Percentiles rank a stretch among this genome's conserved stretches.
Conservation (phyloP, 495 filamentous ascomycete species). For the Cercophora sp. region DNA sequence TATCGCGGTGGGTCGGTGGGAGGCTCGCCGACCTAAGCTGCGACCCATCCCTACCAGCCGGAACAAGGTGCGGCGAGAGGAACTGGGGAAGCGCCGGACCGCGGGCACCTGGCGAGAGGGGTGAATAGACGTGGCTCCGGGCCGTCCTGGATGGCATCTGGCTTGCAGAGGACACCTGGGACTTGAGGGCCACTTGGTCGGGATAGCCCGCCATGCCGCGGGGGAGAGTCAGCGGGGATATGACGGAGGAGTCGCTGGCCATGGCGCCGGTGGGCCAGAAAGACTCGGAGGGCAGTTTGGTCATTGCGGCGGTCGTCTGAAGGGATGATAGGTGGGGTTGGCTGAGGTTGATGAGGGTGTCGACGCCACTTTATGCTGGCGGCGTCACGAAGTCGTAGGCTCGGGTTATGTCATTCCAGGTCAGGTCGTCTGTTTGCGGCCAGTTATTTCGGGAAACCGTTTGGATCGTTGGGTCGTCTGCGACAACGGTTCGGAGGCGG, state of each 20-base stretch:
- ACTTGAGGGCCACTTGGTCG: constrained; percentile 18
- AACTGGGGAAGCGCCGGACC: constrained; percentile 16
- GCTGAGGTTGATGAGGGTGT: no score
- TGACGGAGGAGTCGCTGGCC: constrained; percentile 33
- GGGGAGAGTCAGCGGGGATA: constrained; percentile 39
- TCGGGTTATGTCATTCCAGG: constrained; percentile 3
- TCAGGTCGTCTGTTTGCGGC: not conserved
- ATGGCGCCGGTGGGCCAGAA: constrained; percentile 27
- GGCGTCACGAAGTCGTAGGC: no score
- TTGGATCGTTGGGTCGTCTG: no score
- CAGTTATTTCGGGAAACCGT: no score
- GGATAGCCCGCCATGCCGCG: constrained; percentile 33
- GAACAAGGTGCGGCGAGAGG: constrained; percentile 23
- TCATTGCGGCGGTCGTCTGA: constrained; percentile 23
- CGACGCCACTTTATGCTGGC: not conserved
- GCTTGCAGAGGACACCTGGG: constrained; percentile 4
- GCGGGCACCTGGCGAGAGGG: constrained; percentile 22
- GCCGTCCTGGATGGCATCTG: not conserved
- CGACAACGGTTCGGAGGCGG: not conserved
- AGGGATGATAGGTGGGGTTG: constrained; percentile 2
- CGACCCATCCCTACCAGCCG: constrained; percentile 12
- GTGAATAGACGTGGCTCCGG: constrained; percentile 20
- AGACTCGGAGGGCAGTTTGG: constrained; percentile 28
- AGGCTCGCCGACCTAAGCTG: constrained; percentile 25
- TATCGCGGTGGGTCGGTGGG: constrained; percentile 15